Conservation (phyloP, 1,139 yeast genomes). For the Zygosaccharomyces pseudobailii region DNA sequence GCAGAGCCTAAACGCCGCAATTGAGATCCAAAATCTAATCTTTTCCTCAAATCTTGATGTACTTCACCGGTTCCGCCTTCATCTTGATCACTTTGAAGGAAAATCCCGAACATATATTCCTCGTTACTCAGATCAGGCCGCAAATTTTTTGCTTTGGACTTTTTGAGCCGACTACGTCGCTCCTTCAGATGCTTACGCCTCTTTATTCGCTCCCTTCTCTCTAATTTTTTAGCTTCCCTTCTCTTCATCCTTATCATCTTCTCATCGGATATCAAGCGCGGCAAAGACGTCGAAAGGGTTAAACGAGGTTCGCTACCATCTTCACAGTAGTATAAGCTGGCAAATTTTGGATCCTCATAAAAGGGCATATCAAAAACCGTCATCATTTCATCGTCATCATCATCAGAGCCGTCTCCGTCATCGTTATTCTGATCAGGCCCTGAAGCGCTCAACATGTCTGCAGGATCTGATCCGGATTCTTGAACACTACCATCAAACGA, state of each 20-base stretch:
- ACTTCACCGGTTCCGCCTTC: conserved; percentile 16
- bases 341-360: conserved; percentile 37
- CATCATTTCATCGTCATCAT: conserved; percentile 40
- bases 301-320: conserved; percentile 32
- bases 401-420: conserved; percentile 40
- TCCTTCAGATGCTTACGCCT: conserved; percentile 24
- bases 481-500: conserved; percentile 34
- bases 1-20: conserved; percentile 22
- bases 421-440: conserved; percentile 22
- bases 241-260: conserved; percentile 24
- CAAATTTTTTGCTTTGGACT: conserved; percentile 14
- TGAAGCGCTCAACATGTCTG: conserved; percentile 12
- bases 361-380: conserved; percentile 36
- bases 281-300: conserved; percentile 35
- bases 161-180: conserved; percentile 12
- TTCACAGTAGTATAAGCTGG: conserved; percentile 30
- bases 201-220: conserved; percentile 28
- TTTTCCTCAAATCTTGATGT: conserved; percentile 1
- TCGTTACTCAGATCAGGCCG: conserved; percentile 24
- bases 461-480: conserved; percentile 32
- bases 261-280: conserved; percentile 37
- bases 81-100: conserved; percentile 33
- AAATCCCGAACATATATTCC: conserved; percentile 33
- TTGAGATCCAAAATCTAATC: conserved; percentile 22
- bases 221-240: conserved; percentile 36